Conservation (phyloP, 176 grass and related monocot genomes). For the Chloris gayana region DNA sequence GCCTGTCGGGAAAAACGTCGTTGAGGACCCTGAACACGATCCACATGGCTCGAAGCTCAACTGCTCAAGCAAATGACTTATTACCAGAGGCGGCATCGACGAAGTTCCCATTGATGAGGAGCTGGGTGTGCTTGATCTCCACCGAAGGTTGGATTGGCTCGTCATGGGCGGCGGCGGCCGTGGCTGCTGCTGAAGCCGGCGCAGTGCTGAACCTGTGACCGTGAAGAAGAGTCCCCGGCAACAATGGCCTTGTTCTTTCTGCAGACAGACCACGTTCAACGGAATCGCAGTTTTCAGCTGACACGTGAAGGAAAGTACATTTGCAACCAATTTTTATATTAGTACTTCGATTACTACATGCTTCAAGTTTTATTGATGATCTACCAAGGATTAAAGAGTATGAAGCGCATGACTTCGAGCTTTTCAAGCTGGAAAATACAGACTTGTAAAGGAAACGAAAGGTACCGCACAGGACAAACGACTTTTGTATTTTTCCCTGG, state of each 20-base stretch:
- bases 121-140: conserved; percentile 77
- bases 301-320: no score
- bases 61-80: background rate
- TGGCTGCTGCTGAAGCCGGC: conserved; percentile 12
- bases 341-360: background rate
- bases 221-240: conserved; percentile 40
- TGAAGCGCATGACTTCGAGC: background rate
- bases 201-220: conserved; percentile 52
- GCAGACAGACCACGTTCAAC: background rate
- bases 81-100: conserved; percentile 85
- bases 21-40: background rate
- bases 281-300: background rate
- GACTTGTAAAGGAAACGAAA: background rate
- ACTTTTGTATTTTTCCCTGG: background rate
- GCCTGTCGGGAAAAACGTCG: conserved; percentile 42
- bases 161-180: conserved; percentile 35
- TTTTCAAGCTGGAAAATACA: conserved; percentile 8
- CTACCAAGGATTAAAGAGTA: background rate
- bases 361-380: background rate
- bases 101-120: conserved; percentile 86
- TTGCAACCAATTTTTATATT: background rate
- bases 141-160: conserved; percentile 69
- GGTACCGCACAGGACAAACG: background rate
- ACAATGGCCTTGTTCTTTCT: conserved; percentile 40
- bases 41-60: background rate